Evolutionary conservation across 305 asterid species (phyloP).

Genomic region (Fraxinus dipetala): DNA sequence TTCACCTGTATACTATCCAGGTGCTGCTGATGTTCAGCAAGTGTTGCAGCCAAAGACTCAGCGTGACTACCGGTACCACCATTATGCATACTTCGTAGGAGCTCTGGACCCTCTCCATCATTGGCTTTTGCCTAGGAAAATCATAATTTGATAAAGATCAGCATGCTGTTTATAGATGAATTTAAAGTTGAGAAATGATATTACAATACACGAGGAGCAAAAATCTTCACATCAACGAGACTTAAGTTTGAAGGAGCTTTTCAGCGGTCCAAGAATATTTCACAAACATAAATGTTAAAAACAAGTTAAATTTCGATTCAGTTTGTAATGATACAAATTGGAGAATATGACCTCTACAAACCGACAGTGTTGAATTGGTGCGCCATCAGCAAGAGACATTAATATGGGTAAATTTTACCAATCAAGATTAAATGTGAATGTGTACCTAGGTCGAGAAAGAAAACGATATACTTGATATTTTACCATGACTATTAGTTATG

Average conservation of each 20-base stretch:
- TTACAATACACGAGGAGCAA: neutral
- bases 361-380: neutral
- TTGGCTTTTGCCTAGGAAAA: conserved; percentile 76
- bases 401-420: neutral
- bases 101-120: conserved; percentile 96
- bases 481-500: neutral
- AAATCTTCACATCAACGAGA: neutral
- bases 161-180: conserved; percentile 13
- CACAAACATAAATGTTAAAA: neutral
- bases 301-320: neutral
- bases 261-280: neutral
- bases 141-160: conserved; percentile 14
- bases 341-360: neutral
- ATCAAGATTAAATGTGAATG: neutral
- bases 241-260: neutral
- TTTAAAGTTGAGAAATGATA: neutral
- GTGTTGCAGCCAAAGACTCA: conserved; percentile 83
- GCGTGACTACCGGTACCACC: conserved; percentile 79
- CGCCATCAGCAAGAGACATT: neutral
- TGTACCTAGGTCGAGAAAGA: neutral
- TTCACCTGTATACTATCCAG: conserved; percentile 93
- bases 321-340: neutral
- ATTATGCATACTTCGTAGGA: conserved; percentile 65
- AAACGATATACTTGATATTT: neutral
- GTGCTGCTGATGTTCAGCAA: conserved; percentile 89